Evolutionary conservation across 2,329 filamentous ascomycete genomes (phyloP).

Genomic region (Helicocarpus griseus): DNA sequence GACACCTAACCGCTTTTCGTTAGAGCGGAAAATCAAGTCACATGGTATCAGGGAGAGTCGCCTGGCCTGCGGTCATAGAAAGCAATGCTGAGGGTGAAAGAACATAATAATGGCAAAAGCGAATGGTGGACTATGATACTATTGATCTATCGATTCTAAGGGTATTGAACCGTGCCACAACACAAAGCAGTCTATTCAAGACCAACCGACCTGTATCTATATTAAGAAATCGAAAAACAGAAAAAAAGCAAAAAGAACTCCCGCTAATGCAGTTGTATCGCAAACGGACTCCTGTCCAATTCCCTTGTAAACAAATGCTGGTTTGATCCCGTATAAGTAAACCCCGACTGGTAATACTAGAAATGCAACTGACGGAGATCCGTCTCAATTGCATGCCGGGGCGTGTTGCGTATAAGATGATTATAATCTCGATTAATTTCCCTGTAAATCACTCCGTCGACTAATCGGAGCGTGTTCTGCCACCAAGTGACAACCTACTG

Average conservation of each 20-base stretch:
- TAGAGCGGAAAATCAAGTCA: too few relatives aligned
- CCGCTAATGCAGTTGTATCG: not conserved
- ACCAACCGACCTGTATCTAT: not conserved
- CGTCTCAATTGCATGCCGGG: too few relatives aligned
- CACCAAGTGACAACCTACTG: not conserved
- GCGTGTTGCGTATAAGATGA: too few relatives aligned
- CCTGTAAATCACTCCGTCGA: not conserved
- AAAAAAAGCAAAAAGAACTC: conserved; percentile 11
- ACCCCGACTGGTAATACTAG: not conserved
- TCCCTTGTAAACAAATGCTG: too few relatives aligned
- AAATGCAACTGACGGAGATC: too few relatives aligned
- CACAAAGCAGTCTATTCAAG: not conserved
- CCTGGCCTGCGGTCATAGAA: too few relatives aligned
- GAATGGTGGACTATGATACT: too few relatives aligned
- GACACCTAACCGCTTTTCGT: too few relatives aligned
- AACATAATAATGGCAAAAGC: too few relatives aligned
- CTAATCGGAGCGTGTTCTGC: not conserved
- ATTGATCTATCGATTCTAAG: not conserved
- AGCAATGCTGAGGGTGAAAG: too few relatives aligned
- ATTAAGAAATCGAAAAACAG: not conserved
- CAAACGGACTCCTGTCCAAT: not conserved
- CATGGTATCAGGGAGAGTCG: too few relatives aligned
- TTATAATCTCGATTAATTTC: not conserved
- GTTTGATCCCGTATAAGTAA: not conserved
- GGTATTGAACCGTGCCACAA: not conserved